These are phyloP conservation scores for Fusarium pseudonygamai DNA, from an alignment of 2,329 filamentous ascomycete genomes.

Conservation along the genomic window DNA sequence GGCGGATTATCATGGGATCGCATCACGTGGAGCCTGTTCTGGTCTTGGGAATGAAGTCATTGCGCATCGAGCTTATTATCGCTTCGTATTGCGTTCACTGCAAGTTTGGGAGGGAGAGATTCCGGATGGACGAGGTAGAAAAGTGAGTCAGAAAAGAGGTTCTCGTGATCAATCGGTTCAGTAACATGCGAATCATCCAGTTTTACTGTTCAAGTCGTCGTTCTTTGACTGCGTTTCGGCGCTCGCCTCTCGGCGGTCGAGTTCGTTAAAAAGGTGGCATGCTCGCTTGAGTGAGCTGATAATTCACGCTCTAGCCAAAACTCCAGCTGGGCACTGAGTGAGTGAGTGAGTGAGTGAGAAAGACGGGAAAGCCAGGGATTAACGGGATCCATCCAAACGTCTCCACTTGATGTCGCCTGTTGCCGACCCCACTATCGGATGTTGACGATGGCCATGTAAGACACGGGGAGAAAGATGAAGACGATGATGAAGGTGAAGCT, in stretches of 20 bases:
- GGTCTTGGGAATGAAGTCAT: conserved; percentile 30
- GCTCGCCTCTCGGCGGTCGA: conserved; percentile 34
- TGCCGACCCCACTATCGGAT: conserved; percentile 45
- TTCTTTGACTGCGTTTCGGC: conserved; percentile 9
- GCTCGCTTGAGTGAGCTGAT: conserved; percentile 38
- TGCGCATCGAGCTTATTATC: conserved; percentile 10
- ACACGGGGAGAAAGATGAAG: conserved; percentile 15
- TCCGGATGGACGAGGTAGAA: background rate
- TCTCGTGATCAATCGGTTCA: conserved; percentile 30
- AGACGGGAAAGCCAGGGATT: conserved; percentile 17
- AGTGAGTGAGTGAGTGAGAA: background rate
- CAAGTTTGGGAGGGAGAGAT: background rate
- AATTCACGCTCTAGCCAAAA: conserved; percentile 14
- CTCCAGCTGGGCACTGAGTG: background rate
- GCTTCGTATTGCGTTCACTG: conserved; percentile 17
- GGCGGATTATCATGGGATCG: conserved; percentile 13
- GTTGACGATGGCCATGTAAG: conserved; percentile 38
- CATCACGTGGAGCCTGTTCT: conserved; percentile 29
- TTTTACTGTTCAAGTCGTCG: conserved; percentile 12
- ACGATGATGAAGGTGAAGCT: conserved; percentile 20
- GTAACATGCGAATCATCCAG: conserved; percentile 24
- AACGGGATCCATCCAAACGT: conserved; percentile 35
- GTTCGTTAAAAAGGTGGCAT: conserved; percentile 40
- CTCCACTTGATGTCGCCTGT: conserved; percentile 44
- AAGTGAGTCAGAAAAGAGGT: conserved; percentile 10